A percentile compares a stretch with the other conserved stretches of the same genome.
phyloP scores from a whole-genome alignment of 345 rosid genomes.

The Murraya paniculata region DNA sequence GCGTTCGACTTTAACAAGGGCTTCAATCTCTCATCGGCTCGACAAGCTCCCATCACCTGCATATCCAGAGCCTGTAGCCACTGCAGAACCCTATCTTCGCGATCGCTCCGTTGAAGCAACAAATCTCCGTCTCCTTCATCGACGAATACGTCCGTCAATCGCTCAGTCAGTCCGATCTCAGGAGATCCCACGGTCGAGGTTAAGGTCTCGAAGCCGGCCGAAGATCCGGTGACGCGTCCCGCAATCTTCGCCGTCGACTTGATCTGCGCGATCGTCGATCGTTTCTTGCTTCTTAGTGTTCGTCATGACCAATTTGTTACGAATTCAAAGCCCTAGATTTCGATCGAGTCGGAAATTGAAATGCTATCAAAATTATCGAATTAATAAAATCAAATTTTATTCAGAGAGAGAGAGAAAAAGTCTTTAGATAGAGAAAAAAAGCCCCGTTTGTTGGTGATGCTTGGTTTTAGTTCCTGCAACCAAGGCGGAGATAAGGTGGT shows the following conservation, averaged over 20 bases:
- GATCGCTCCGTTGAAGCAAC: constrained; percentile 54
- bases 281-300: constrained; percentile 43
- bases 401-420: background rate
- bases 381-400: background rate
- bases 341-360: background rate
- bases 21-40: constrained; percentile 94
- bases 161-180: constrained; percentile 49
- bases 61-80: constrained; percentile 93
- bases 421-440: background rate
- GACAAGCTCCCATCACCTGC: constrained; percentile 92
- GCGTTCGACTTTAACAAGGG: constrained; percentile 77
- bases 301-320: constrained; percentile 40
- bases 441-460: background rate
- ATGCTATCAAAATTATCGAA: background rate
- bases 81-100: constrained; percentile 72
- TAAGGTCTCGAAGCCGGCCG: constrained; percentile 29
- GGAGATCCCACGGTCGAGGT: constrained; percentile 39
- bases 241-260: constrained; percentile 34
- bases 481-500: background rate
- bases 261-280: constrained; percentile 35
- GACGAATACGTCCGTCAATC: constrained; percentile 50
- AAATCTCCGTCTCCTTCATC: constrained; percentile 61
- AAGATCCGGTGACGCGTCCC: constrained; percentile 31
- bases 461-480: background rate
- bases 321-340: constrained; percentile 18